Evolutionary conservation across 768 basidiomycete genomes (phyloP), one percentile per base, ranked within the genome.

Genomic region (Boletellus emodensis): DNA sequence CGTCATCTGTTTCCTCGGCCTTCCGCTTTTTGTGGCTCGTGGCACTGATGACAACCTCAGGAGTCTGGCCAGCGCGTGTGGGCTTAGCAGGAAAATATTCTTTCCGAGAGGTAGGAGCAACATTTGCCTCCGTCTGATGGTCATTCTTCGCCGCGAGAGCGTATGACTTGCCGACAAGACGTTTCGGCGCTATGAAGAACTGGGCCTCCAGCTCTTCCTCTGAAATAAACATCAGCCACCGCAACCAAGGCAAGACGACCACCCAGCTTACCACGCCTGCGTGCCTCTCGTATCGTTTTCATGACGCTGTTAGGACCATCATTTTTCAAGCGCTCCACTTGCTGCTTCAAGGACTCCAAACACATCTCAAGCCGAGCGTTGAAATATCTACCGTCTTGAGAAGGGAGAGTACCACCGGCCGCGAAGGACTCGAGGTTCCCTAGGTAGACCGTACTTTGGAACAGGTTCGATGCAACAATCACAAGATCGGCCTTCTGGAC

Each of bases 301-400:
- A 81, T 69, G 11, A 87, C 89, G 1, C 75, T 78, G 2, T 67
- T 63, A 0, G 88, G 72, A 7, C 88, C 90, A 40, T 89, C 72
- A 6, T 78, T 75, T 52, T 80, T 77, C 15, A 97, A 70, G 6
- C 78, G 75, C 30, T 87, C 82, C 3, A 87, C 83, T 56, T 95
- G 92, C 1, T 62, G 67, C 59, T 75, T 73, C 34, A 95, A 71
- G 1, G 78, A 71, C 9, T 71, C 72, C 44, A 88, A 69, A 20
- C 79, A 74, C 38, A 80, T 76, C 17, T 87, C 82, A 18, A 95
- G 74, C 28, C 87, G 80, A n/a, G 85, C 84, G 46, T 87, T 84
- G 76, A 94, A 96, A 72, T 92, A 92, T 17, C 94, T 83, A 12
- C 91, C 91, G 32, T 91, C 87, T 32, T 83, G 80, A n/a, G 71